Conservation (phyloP, 192 early-diverging fungal genomes). For the Cetraspora pellucida region DNA sequence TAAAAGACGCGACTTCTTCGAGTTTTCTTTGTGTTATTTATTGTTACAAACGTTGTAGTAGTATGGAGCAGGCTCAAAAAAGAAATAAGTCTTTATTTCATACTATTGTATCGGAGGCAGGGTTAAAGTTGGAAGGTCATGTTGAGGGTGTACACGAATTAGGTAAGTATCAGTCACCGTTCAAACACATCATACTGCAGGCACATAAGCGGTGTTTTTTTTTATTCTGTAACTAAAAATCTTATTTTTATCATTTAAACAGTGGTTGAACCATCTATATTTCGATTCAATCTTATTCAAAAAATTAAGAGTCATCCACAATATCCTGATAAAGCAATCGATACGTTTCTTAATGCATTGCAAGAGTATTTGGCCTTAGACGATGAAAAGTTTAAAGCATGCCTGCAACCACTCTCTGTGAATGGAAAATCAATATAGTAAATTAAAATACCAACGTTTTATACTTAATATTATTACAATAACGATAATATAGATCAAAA, state of each 20-base stretch:
- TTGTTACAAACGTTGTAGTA: neutral
- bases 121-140: constrained; percentile 8
- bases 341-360: constrained; percentile 41
- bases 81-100: neutral
- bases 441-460: neutral
- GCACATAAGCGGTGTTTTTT: neutral
- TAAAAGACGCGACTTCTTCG: too few species aligned
- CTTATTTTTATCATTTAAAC: neutral
- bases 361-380: constrained; percentile 40
- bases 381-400: constrained; percentile 28
- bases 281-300: constrained; percentile 18
- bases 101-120: neutral
- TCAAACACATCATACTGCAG: neutral
- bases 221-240: neutral
- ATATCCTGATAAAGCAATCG: constrained; percentile 18
- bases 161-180: neutral
- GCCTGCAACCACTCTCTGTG: constrained; percentile 33
- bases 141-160: constrained; percentile 1
- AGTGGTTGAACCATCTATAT: constrained; percentile 29
- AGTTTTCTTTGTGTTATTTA: too few species aligned
- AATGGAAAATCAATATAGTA: neutral
- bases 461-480: neutral
- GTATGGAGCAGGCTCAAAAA: neutral
- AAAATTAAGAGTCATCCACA: constrained; percentile 16
- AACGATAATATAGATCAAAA: neutral